Base-by-base conservation (phyloP, 2,329 filamentous ascomycete species). In the Penicillium freii region DNA sequence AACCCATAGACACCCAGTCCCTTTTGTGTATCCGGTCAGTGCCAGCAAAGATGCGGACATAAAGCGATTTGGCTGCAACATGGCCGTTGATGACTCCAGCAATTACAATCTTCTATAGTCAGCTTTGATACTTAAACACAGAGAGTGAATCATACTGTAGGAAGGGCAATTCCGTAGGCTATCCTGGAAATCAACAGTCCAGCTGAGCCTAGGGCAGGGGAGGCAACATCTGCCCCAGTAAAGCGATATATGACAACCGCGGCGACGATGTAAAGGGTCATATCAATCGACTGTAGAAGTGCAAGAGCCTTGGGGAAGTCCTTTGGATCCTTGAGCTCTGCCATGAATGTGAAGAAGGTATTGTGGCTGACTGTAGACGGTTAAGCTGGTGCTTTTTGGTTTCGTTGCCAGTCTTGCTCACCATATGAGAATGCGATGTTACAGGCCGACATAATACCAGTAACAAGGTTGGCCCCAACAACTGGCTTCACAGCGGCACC, bases 11-110 rank as follows among this genome's bases (percentile, higher is more conserved):
- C 0, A 78, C 58, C 48, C 73, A 72, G 38, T 77, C 83, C 51
- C 76, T 75, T 56, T 77, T 75, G 50, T 75, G 73, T 68, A 82
- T 73, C 67, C 80, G 79, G 62, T 82, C 78, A 9, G 81, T 84
- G 62, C 82, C 80, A 25, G 79, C 76, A 75, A 87, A 88, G 5
- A 86, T 66, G 11, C 86, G 81, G 1, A 83, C 75, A 66, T 87
- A 89, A 54, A 88, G 76, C 60, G 86, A 86, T 66, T 87, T 87
- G 43, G 77, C 79, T 1, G 84, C 84, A 0, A 89, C 84, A 54
- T 86, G 82, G 8, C 82, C 85, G 65, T 87, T 86, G 56, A 90
- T 86, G 13, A 88, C 85, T 36, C 87, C 87, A 0, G 86, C 84
- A 45, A 90, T 82, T 31, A 89, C 75, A 56, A 89, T 89, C 69